phyloP scores from a whole-genome alignment of 257 asterid species.

The Primulina eburnea region DNA sequence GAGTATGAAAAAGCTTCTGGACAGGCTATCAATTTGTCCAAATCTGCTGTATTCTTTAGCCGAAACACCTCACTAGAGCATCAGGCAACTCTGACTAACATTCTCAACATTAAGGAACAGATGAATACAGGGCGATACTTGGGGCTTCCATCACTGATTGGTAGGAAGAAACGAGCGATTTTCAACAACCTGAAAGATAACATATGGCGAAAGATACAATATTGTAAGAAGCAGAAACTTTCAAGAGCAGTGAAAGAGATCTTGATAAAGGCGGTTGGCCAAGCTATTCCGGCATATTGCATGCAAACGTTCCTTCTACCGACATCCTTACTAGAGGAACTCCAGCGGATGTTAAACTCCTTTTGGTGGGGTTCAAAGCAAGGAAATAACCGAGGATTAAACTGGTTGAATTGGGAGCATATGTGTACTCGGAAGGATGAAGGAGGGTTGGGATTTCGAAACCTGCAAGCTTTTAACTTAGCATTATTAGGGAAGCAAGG shows the following conservation, averaged over 20 bases:
- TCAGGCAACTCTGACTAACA: not conserved
- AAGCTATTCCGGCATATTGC: not conserved
- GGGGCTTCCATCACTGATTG: not conserved
- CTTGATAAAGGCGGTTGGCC: no score
- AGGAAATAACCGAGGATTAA: not conserved
- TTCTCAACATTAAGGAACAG: not conserved
- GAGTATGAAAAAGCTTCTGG: not conserved
- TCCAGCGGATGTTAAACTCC: not conserved
- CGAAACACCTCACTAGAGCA: not conserved
- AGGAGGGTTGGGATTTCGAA: not conserved
- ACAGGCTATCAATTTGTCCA: not conserved
- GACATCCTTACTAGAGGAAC: not conserved
- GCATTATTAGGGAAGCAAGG: not conserved
- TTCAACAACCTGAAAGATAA: not conserved
- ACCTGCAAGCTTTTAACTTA: not conserved
- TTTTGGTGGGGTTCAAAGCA: not conserved
- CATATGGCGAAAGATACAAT: not conserved
- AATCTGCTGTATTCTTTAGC: not conserved
- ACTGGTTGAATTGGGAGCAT: not conserved
- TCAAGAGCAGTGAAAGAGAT: not conserved
- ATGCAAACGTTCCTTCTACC: not conserved
- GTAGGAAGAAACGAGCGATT: not conserved
- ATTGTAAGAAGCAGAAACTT: not conserved
- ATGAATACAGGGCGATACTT: not conserved
- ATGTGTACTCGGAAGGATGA: not conserved